Evolutionary conservation across 192 early-diverging fungal genomes (phyloP).

Genomic region (Entrophospora sp.): DNA sequence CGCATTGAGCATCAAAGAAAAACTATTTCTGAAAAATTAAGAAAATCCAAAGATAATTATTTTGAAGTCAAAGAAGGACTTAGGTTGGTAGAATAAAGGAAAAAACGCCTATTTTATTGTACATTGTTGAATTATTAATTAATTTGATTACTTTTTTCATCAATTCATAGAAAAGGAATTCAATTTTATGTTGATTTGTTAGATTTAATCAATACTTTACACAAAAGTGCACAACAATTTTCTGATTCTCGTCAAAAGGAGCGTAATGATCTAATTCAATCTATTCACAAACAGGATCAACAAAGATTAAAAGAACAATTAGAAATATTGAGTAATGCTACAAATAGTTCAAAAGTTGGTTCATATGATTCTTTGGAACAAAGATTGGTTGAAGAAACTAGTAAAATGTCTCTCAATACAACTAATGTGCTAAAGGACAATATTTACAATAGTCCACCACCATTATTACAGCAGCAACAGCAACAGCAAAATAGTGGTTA

Average conservation of each 20-base stretch:
- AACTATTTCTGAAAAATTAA: conserved; percentile 53
- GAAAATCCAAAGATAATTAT: conserved; percentile 61
- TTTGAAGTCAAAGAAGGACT: conserved; percentile 49
- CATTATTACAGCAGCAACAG: conserved; percentile 12
- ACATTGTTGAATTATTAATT: neutral
- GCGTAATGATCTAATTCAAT: conserved; percentile 42
- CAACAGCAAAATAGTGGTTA: too few relatives aligned
- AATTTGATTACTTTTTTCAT: neutral
- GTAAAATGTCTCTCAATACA: neutral
- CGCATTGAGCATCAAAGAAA: conserved; percentile 54
- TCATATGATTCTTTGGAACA: neutral
- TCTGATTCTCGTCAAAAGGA: conserved; percentile 51
- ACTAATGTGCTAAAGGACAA: neutral
- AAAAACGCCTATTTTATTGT: neutral
- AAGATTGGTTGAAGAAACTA: neutral
- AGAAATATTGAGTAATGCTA: conserved; percentile 29
- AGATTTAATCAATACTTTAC: conserved; percentile 47
- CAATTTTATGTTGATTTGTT: conserved; percentile 60
- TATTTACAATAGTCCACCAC: neutral
- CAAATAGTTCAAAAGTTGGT: neutral
- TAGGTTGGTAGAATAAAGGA: conserved; percentile 12
- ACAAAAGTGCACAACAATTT: conserved; percentile 48
- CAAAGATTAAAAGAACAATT: conserved; percentile 53
- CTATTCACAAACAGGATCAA: conserved; percentile 51
- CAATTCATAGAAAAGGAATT: conserved; percentile 43